These are phyloP conservation scores for Ganoderma resinaceum DNA, from an alignment of 1,284 basidiomycete species.

Conservation along the genomic window DNA sequence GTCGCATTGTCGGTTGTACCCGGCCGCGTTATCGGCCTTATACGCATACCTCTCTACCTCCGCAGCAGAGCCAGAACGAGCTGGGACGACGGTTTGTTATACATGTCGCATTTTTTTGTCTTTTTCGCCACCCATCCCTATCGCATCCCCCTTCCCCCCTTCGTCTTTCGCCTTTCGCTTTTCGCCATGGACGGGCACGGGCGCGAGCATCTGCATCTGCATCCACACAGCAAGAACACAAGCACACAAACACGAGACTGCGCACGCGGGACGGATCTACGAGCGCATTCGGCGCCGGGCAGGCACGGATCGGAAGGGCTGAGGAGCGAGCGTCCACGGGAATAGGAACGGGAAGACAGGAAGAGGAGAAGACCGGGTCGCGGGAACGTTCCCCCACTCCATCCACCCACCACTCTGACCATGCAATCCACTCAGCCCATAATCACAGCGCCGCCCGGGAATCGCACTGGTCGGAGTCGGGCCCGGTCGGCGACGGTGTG, in stretches of 20 bases:
- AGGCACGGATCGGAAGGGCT: neutral
- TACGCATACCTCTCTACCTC: conserved; percentile 4
- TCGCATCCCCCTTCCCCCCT: neutral
- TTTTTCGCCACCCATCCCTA: neutral
- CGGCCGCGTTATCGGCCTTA: neutral
- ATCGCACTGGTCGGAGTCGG: neutral
- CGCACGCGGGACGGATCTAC: neutral
- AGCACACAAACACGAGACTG: neutral
- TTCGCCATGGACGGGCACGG: neutral
- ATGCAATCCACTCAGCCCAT: too few species aligned
- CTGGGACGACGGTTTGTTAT: neutral
- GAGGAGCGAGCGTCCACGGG: neutral
- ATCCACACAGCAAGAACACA: neutral
- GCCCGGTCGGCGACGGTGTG: too few species aligned
- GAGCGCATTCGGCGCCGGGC: neutral
- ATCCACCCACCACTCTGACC: neutral
- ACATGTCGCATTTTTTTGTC: neutral
- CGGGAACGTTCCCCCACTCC: neutral
- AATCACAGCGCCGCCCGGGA: neutral
- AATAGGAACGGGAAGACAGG: neutral
- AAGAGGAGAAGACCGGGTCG: neutral
- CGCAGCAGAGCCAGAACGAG: neutral
- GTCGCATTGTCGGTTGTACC: neutral
- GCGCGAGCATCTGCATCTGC: neutral
- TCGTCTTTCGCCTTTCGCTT: neutral